Base-by-base conservation (phyloP, 2,329 filamentous ascomycete genomes). In the Penicillium oxalicum region DNA sequence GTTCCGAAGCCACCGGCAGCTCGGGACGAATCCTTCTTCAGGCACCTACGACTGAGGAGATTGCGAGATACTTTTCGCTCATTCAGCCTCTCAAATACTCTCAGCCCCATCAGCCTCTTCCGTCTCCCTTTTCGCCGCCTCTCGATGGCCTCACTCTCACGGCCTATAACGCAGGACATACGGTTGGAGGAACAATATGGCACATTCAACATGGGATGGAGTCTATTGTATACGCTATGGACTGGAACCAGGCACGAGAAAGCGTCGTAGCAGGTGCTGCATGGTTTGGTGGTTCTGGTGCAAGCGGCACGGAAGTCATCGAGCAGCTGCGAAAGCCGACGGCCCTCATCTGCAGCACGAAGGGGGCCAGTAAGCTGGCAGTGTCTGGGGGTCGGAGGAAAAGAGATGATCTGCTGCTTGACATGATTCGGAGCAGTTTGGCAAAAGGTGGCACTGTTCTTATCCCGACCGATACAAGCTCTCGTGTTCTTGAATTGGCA, bases 161-260 rank as follows among this genome's bases (percentile, higher is more conserved):
- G 0, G 93, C 93, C 0, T 97, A 97, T 73, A 95, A 94, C 70
- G 90, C 93, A 6, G 93, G 93, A 55, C 91, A 96, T 66, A 96
- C 91, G 0, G 80, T 97, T 0, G 93, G 93, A 67, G 93, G 93
- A 48, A 97, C 93, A 25, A 95, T 98, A 74, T 98, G 93, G 93
- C 91, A 97, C 63, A 91, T 98, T 56, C 91, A 97, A 62, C 90
- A 97, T 73, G 90, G 91, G 0, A 79, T 96, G 64, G 93, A 98
- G 68, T 96, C 91, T 0, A 91, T 98, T 37, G 91, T 98, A 1
- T 97, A 98, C 62, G 91, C 93, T 0, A 88, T 96, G 13, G 91
- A 97, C 64, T 98, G 93, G 93, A 96, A 96, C 61, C 91, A 96
- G 70, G 89, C 87, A n/a, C 83, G 89, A 58, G 93, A 98, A 67